A percentile compares a stretch with the other conserved stretches of the same genome.
These are phyloP conservation scores for Hansenula lynferdii DNA, from an alignment of 1,139 yeast species.

Conservation along the genomic window DNA sequence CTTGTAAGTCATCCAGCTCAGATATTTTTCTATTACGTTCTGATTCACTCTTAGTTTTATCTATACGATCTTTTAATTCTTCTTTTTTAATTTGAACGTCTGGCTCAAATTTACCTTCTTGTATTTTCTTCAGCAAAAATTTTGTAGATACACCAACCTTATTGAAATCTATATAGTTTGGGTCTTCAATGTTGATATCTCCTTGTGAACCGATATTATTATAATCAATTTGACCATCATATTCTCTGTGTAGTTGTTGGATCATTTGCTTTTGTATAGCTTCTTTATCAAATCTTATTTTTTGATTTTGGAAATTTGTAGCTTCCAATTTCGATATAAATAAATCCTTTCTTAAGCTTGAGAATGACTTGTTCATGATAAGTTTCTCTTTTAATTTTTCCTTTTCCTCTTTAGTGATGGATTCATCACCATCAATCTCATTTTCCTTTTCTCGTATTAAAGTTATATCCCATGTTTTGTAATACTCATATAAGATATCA, in stretches of 20 bases:
- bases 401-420: not conserved
- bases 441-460: slow-evolving; percentile 13
- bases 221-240: not conserved
- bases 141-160: not conserved
- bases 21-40: not conserved
- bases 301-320: not conserved
- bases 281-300: not conserved
- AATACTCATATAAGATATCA: slow-evolving; percentile 4
- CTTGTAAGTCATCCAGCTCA: not conserved
- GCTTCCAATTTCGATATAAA: not conserved
- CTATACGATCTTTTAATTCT: not conserved
- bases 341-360: slow-evolving; percentile 1
- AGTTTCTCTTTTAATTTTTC: slow-evolving; percentile 1
- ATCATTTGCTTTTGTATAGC: not conserved
- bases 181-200: not conserved
- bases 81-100: slow-evolving; percentile 1
- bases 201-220: not conserved
- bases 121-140: not conserved
- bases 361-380: slow-evolving; percentile 1
- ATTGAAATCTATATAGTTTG: slow-evolving; percentile 1
- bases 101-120: not conserved
- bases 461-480: slow-evolving; percentile 9
- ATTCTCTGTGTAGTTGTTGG: not conserved
- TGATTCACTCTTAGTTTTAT: not conserved
- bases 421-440: slow-evolving; percentile 4